Evolutionary conservation across 2,329 filamentous ascomycete species (phyloP).

Genomic region (Clonostachys rosea): DNA sequence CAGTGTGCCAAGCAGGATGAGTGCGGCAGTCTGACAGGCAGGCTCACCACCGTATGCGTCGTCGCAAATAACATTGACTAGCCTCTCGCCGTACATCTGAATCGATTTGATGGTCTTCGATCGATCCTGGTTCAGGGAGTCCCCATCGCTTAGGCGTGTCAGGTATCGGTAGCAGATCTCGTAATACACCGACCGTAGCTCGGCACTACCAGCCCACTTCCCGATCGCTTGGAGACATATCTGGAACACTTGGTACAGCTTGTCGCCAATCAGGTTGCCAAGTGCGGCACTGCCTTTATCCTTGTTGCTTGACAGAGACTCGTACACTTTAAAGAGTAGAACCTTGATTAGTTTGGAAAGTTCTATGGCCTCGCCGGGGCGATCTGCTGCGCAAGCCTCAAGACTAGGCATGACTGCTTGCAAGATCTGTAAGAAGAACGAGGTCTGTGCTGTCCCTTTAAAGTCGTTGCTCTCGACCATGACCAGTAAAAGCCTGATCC

Average conservation of each 20-base stretch:
- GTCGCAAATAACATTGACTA: conserved; percentile 86
- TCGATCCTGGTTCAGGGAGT: conserved; percentile 39
- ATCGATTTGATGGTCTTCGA: conserved; percentile 70
- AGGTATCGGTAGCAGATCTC: conserved; percentile 87
- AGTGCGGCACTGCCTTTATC: conserved; percentile 41
- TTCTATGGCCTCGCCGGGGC: conserved; percentile 66
- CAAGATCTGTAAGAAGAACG: conserved; percentile 80
- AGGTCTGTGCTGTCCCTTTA: conserved; percentile 63
- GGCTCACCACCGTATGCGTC: conserved; percentile 85
- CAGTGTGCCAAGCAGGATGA: conserved; percentile 77
- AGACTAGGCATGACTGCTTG: conserved; percentile 86
- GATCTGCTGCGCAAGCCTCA: conserved; percentile 68
- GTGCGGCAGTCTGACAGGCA: conserved; percentile 76
- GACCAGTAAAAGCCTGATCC: conserved; percentile 80
- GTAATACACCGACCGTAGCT: conserved; percentile 81
- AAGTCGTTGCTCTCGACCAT: conserved; percentile 81
- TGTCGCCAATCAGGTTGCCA: conserved; percentile 78
- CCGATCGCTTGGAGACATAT: conserved; percentile 76
- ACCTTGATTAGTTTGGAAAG: conserved; percentile 73
- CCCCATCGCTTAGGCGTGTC: conserved; percentile 58
- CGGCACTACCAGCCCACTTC: conserved; percentile 64
- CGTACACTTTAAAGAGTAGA: conserved; percentile 67
- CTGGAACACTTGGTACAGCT: conserved; percentile 88
- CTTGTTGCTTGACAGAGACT: conserved; percentile 27
- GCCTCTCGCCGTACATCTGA: conserved; percentile 62